Evolutionary conservation across 23 red algal species (phyloP), one percentile per base, ranked within the genome.

Genomic region (Gracilaria domingensis): DNA sequence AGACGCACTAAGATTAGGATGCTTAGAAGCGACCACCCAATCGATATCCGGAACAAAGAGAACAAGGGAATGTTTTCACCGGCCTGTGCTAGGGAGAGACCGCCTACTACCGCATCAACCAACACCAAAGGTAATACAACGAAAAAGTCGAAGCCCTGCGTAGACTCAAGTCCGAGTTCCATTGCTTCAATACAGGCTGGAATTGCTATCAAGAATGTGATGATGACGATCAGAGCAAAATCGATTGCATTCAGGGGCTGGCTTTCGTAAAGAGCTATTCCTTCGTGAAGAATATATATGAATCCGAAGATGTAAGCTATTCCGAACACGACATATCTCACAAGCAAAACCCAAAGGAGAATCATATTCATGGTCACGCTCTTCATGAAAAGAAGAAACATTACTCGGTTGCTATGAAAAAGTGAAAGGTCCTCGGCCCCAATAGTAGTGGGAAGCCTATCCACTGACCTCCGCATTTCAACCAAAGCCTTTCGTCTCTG

Each of bases 281-380:
- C 83, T 9, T 94, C 37, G 14, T 81, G 66, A 47, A 87, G 49
- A 26, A 94, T 38, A 69, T 65, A 33, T 21, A 94, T 16, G 17
- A 36, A 45, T 30, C 65, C 75, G 44, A 94, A 87, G 32, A 82
- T 81, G 29, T 21, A 79, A 18, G 75, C 75, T 30, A 65, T 59
- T n/a, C 83, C 92, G 17, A 76, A 83, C 16, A 87, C 24, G 29
- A 88, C 30, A 86, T 88, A 86, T 26, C 92, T 83, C 20, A 73
- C 21, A 55, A 94, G 25, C 35, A 94, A 59, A 20, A 88, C 14
- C 92, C 92, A 94, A n/a, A 94, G 36, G 29, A 94, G 39, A 38
- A 87, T 34, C 74, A 94, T 94, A 56, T 94, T 94, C n/a, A 82
- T 75, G 2, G 92, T 94, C 34, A 94, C 92, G 36, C 83, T 88